Evolutionary conservation across 2,329 filamentous ascomycete species (phyloP), one percentile per base, ranked within the genome.

Genomic region (Calonectria henricotiae): DNA sequence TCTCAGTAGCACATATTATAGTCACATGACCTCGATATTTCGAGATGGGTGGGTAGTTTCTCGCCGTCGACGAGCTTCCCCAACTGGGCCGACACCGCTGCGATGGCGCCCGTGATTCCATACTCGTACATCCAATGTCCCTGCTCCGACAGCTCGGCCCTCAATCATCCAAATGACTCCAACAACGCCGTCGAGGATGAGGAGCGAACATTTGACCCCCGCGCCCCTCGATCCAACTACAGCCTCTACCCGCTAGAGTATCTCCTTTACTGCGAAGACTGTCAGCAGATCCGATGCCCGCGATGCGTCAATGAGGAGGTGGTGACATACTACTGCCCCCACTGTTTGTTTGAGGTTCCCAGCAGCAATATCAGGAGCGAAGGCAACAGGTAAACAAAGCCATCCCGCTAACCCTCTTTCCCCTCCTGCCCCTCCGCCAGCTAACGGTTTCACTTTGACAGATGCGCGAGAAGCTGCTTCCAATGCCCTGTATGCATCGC

Each of bases 201-300:
- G 74, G 93, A 94, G 69, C 87, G 89, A 71, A 92, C 94, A 4
- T 98, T 99, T 82, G 93, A 99, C 80, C 95, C 96, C 2, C 91
- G 93, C 76, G 91, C 92, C 71, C 90, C 93, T 17, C 92, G 95
- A 43, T 93, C 96, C 69, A 96, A 95, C 81, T 98, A 94, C 86
- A 95, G 94, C 74, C 87, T 99, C 37, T 98, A 96, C 79, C 96
- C 96, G 0, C 91, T 98, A 51, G 96, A 98, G 79, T 92, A 98
- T 80, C 89, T 99, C 30, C 89, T 98, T 46, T 99, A 97, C 85
- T 99, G 96, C 85, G 96, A 98, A 80, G 96, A 98, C 81, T 99
- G 96, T 82, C 94, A 97, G 80, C 93, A 98, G 82, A 97, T 98
- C 72, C 93, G 96, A 75, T 99, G 96, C 80, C 94, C 94, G 6